These are phyloP conservation scores for Pichia norvegensis DNA, from an alignment of 1,139 yeast genomes.

Conservation along the genomic window DNA sequence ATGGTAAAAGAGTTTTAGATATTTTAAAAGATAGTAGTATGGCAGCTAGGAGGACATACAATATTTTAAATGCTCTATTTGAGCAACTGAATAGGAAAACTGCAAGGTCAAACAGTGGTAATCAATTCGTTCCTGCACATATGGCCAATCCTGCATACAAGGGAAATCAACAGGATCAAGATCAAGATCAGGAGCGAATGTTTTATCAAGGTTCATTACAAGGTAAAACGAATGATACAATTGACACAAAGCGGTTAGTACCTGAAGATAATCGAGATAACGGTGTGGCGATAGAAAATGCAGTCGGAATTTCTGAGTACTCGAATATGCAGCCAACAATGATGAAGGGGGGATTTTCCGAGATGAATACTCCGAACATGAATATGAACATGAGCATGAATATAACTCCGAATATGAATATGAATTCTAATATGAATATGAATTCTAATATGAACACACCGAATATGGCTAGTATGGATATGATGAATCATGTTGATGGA, in stretches of 20 bases:
- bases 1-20: slow-evolving; percentile 69
- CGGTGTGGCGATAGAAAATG: too few relatives aligned
- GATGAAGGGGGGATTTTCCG: background rate
- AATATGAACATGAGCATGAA: background rate
- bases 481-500: background rate
- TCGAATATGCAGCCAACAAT: background rate
- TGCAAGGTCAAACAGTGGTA: slow-evolving; percentile 31
- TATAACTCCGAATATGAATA: background rate
- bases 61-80: slow-evolving; percentile 68
- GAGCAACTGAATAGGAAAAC: slow-evolving; percentile 71
- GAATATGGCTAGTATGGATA: background rate
- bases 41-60: slow-evolving; percentile 75
- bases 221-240: background rate
- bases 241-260: background rate
- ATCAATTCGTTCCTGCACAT: slow-evolving; percentile 24
- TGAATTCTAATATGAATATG: background rate
- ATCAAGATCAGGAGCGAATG: background rate
- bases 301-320: background rate
- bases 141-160: slow-evolving; percentile 21
- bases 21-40: slow-evolving; percentile 63
- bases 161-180: slow-evolving; percentile 6
- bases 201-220: background rate
- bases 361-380: background rate
- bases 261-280: background rate
- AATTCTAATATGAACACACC: background rate